Conservation (phyloP, 2,329 filamentous ascomycete species). For the Arachnomyces sp. region DNA sequence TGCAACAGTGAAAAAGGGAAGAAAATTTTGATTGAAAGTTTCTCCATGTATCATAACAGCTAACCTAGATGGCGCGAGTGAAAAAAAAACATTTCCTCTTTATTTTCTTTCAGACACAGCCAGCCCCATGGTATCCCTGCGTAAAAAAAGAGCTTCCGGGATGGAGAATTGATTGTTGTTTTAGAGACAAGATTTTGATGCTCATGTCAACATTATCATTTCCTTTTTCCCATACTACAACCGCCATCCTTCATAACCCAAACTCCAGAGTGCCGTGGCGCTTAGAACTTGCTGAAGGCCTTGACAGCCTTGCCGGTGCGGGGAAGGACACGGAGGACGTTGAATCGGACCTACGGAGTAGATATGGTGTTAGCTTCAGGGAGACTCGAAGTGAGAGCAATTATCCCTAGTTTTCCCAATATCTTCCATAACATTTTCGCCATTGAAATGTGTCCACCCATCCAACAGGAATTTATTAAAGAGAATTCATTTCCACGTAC, state of each 20-base stretch:
- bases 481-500: constrained; percentile 51
- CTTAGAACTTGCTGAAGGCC: constrained; percentile 98
- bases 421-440: no score
- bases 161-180: constrained; percentile 3
- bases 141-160: constrained; percentile 3
- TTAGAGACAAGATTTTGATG: constrained; percentile 6
- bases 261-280: constrained; percentile 20
- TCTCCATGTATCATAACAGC: no score
- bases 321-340: constrained; percentile 96
- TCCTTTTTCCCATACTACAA: constrained; percentile 18
- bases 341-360: constrained; percentile 77
- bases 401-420: no score
- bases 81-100: no score
- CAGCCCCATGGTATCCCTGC: constrained; percentile 3
- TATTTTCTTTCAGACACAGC: constrained; percentile 5
- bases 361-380: constrained; percentile 2
- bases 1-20: no score
- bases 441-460: no score
- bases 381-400: no score
- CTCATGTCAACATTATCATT: constrained; percentile 6
- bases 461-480: neutral
- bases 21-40: no score
- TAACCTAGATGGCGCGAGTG: no score
- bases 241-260: constrained; percentile 18
- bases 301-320: constrained; percentile 96